Conservation (phyloP, 2,329 filamentous ascomycete species). For the Pseudogymnoascus sp. region DNA sequence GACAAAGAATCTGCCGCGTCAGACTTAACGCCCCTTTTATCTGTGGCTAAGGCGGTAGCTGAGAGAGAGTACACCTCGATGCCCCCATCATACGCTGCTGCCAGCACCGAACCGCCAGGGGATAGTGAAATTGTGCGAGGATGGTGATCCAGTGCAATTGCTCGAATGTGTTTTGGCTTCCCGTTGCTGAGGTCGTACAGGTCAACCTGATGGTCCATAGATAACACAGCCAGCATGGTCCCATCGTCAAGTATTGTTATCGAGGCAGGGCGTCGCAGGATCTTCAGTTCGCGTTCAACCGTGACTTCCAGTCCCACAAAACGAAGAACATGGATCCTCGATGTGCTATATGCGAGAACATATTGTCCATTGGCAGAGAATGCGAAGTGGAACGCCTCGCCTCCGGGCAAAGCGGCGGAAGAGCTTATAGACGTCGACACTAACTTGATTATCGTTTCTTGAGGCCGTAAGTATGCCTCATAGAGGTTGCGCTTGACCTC, state of each 20-base stretch:
- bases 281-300: conserved; percentile 72
- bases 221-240: conserved; percentile 67
- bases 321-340: conserved; percentile 72
- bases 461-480: conserved; percentile 64
- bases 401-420: conserved; percentile 68
- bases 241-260: conserved; percentile 75
- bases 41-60: conserved; percentile 52
- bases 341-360: conserved; percentile 76
- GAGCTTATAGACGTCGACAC: conserved; percentile 75
- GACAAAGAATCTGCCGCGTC: conserved; percentile 64
- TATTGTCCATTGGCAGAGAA: conserved; percentile 68
- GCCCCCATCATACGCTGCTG: conserved; percentile 78
- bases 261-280: conserved; percentile 64
- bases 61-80: conserved; percentile 77
- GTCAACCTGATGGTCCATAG: conserved; percentile 75
- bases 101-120: conserved; percentile 72
- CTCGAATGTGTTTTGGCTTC: conserved; percentile 63
- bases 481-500: conserved; percentile 73
- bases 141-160: conserved; percentile 68
- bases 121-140: conserved; percentile 74
- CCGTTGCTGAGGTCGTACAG: conserved; percentile 63
- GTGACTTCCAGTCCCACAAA: conserved; percentile 49
- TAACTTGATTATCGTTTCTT: conserved; percentile 64
- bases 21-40: conserved; percentile 70
- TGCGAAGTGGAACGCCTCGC: conserved; percentile 78